Percentiles rank a stretch among this genome's conserved stretches.
phyloP scores from a whole-genome alignment of 208 protist genomes.

The Trypanosoma caninum region DNA sequence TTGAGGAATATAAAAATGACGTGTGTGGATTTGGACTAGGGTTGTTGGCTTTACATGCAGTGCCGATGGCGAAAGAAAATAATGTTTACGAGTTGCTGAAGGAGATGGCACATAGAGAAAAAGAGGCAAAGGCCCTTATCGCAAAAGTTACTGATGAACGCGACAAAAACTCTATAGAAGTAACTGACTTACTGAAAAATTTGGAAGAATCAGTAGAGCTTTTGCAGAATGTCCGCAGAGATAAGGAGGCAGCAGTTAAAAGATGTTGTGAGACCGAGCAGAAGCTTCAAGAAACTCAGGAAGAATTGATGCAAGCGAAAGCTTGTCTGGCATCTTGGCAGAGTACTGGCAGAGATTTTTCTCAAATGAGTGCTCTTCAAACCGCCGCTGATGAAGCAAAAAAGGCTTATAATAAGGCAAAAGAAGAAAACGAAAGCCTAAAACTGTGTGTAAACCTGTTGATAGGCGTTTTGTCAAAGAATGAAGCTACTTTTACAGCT shows the following conservation, averaged over 20 bases:
- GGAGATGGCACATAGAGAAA: conserved; percentile 48
- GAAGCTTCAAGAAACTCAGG: conserved; percentile 73
- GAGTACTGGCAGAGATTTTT: too few species aligned
- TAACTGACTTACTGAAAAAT: conserved; percentile 62
- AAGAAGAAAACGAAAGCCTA: conserved; percentile 8
- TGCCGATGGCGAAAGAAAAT: conserved; percentile 36
- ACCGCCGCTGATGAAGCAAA: conserved; percentile 4
- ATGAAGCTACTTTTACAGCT: neutral
- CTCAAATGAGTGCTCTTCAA: neutral
- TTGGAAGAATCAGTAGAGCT: conserved; percentile 78
- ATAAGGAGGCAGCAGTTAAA: conserved; percentile 51
- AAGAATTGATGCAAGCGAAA: too few species aligned
- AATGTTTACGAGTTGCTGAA: conserved; percentile 44
- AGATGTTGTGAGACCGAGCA: conserved; percentile 56
- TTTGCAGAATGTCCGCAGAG: conserved; percentile 66
- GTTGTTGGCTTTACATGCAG: conserved; percentile 36
- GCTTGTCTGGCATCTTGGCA: too few species aligned
- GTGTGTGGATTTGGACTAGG: conserved; percentile 31
- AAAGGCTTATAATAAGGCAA: neutral
- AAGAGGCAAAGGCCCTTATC: conserved; percentile 63
- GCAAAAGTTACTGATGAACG: conserved; percentile 47
- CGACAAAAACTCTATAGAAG: conserved; percentile 54
- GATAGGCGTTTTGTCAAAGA: conserved; percentile 6
- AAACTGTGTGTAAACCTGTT: neutral
- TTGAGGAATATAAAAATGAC: conserved; percentile 38